Evolutionary conservation across 257 asterid genomes (phyloP), one percentile per base, ranked within the genome.

Genomic region (Gentiana macrophylla): DNA sequence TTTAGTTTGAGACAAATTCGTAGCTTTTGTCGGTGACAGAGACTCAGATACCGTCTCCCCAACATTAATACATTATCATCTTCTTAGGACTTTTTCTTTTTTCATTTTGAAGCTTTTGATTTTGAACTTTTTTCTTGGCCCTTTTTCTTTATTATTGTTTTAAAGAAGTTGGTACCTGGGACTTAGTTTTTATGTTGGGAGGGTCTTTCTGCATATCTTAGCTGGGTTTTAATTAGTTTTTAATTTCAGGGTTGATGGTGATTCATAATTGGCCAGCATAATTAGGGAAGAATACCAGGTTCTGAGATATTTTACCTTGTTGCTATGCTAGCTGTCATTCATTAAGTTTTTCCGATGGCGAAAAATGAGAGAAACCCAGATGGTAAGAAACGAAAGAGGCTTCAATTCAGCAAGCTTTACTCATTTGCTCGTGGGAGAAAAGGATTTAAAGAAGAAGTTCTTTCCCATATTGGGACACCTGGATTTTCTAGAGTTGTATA

Each of bases 401-500:
- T 89, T 43, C 83, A 83, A 65, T 67, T 89, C 60, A 81, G 93
- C 93, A 78, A 78, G 81, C 73, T 86, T 81, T 83, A 81, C 78
- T 64, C 97, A 41, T 86, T 89, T 67, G 77, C 52, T 59, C 72
- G 95, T 64, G 85, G 92, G 3, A 24, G 24, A 24, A 79, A 56
- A 75, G 77, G 60, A 38, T 63, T 67, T 41, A 68, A 69, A 32
- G 67, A 68, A 59, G 89, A 77, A 2, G 94, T 78, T 57, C 90
- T 81, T 63, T 73, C 90, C 5, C 84, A 79, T 57, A 86, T 89
- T 64, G 97, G 97, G 5, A 84, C 94, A 2, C 88, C 93, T 8
- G 97, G 97, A 59, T 86, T 84, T 66, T 90, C 97, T 8, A 77
- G 95, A 71, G 94, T 86, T 51, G 94, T 90, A 6, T 67, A 46